Evolutionary conservation across 768 basidiomycete species (phyloP).

Genomic region (Leucocoprinus birnbaumii): DNA sequence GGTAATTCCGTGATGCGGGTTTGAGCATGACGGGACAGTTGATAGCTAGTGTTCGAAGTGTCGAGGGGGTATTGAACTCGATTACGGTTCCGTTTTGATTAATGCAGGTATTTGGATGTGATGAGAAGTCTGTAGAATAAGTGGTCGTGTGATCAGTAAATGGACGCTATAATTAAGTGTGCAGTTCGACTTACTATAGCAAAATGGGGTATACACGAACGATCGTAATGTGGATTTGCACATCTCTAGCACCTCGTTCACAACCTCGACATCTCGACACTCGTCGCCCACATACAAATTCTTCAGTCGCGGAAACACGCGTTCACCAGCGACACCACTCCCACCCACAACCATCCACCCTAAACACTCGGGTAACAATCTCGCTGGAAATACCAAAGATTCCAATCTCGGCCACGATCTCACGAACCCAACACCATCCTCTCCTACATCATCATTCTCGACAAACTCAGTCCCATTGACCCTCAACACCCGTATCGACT

Average conservation of each 20-base stretch:
- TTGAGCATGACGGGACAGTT: conserved; percentile 11
- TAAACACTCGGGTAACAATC: conserved; percentile 8
- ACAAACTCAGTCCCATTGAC: conserved; percentile 9
- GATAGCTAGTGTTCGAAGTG: conserved; percentile 9
- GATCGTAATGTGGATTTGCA: conserved; percentile 6
- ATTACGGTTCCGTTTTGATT: conserved; percentile 8
- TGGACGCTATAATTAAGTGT: neutral
- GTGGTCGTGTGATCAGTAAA: neutral
- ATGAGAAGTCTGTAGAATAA: conserved; percentile 6
- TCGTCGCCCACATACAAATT: conserved; percentile 7
- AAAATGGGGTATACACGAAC: conserved; percentile 10
- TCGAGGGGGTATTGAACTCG: conserved; percentile 1
- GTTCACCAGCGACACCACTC: neutral
- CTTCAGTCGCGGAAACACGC: conserved; percentile 4
- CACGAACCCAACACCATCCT: neutral
- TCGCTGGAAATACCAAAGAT: conserved; percentile 8
- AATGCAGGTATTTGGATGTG: conserved; percentile 6
- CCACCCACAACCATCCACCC: conserved; percentile 9
- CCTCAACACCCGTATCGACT: neutral
- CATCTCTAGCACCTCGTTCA: conserved; percentile 4
- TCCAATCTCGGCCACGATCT: conserved; percentile 5
- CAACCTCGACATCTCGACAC: conserved; percentile 8
- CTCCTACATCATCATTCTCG: neutral
- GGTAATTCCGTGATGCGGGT: conserved; percentile 1
- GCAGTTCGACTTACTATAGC: conserved; percentile 1